phyloP scores from a whole-genome alignment of 2,329 filamentous ascomycete species.

The Sordariomycetes sp. region DNA sequence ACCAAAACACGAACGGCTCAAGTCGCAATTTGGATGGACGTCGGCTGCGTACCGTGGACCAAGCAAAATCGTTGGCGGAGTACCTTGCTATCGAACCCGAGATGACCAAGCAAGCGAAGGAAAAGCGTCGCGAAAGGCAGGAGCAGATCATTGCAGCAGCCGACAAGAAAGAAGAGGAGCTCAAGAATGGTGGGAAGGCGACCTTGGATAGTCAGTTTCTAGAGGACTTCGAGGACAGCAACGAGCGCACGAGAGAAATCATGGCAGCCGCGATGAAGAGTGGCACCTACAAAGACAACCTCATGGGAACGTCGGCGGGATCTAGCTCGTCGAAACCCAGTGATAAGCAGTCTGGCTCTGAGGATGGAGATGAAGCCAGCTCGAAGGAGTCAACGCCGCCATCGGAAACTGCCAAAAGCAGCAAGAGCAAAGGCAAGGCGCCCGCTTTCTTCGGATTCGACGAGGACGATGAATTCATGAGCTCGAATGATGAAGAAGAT shows the following conservation, averaged over 20 bases:
- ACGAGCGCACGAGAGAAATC: conserved; percentile 71
- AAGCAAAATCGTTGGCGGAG: conserved; percentile 90
- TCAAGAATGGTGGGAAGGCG: conserved; percentile 62
- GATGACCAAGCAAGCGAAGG: conserved; percentile 91
- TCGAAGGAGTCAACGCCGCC: conserved; percentile 41
- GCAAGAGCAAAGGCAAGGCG: conserved; percentile 27
- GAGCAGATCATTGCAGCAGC: conserved; percentile 79
- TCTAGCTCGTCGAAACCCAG: conserved; percentile 28
- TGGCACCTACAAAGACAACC: conserved; percentile 52
- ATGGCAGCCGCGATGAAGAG: conserved; percentile 62
- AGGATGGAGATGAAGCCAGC: conserved; percentile 27
- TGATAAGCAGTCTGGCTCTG: conserved; percentile 16
- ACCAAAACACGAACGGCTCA: conserved; percentile 77
- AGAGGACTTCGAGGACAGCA: conserved; percentile 85
- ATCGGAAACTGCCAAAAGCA: conserved; percentile 22
- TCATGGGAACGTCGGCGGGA: conserved; percentile 41
- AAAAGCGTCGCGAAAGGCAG: conserved; percentile 76
- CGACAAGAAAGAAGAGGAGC: conserved; percentile 74
- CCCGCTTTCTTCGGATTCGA: conserved; percentile 67
- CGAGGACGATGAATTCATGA: conserved; percentile 69
- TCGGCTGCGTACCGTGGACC: conserved; percentile 80
- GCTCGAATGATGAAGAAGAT: conserved; percentile 49
- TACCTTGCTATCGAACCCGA: conserved; percentile 94
- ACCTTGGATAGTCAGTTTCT: conserved; percentile 87
- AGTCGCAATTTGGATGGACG: conserved; percentile 90